A percentile compares a stretch with the other conserved stretches of the same genome.
These are phyloP conservation scores for Luffa acutangula DNA, from an alignment of 306 rosid genomes.

Conservation along the genomic window DNA sequence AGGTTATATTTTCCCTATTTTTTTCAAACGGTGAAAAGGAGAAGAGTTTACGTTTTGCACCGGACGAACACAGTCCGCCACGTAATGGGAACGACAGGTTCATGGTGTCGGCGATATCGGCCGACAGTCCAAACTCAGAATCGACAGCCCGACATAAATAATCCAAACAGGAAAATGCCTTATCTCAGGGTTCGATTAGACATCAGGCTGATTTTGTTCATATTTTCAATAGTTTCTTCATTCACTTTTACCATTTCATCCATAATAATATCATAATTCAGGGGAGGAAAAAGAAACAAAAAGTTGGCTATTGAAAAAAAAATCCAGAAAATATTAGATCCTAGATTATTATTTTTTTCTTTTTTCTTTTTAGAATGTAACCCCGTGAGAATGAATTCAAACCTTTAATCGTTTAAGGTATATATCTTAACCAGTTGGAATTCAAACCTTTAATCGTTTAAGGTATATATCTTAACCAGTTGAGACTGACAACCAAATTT, in stretches of 20 bases:
- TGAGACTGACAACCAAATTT: too few species aligned
- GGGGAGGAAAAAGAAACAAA: too few species aligned
- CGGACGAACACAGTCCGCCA: not conserved
- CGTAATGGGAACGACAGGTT: not conserved
- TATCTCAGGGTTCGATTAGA: not conserved
- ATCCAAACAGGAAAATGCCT: not conserved
- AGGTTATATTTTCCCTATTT: not conserved
- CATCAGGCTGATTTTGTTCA: not conserved
- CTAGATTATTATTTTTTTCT: too few species aligned
- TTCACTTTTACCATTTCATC: not conserved
- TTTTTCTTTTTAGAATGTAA: too few species aligned
- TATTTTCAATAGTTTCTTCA: not conserved
- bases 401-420: too few species aligned
- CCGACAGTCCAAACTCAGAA: not conserved
- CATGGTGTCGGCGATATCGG: not conserved
- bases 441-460: too few species aligned
- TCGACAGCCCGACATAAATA: not conserved
- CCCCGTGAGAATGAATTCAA: too few species aligned
- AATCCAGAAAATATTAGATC: too few species aligned
- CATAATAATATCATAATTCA: not conserved
- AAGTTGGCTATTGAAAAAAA: too few species aligned
- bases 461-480: too few species aligned
- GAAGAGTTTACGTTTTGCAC: not conserved
- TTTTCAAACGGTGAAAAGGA: too few species aligned
- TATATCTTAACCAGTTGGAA: too few species aligned